phyloP scores from a whole-genome alignment of 73 alveolate species.

The Durusdinium trenchii region DNA sequence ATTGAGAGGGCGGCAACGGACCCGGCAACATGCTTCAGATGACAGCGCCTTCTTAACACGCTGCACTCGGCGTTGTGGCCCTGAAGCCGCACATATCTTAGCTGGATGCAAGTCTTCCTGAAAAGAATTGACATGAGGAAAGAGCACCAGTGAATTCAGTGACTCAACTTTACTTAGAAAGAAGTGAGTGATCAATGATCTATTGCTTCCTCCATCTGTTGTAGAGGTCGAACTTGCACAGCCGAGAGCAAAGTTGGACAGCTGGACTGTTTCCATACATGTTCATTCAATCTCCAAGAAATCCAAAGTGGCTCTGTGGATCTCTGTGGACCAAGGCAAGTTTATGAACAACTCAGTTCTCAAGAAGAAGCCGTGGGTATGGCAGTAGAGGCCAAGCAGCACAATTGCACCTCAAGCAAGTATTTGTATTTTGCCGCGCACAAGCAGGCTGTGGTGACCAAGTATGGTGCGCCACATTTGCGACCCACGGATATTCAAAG shows the following conservation, averaged over 20 bases:
- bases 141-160: no score
- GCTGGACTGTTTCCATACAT: neutral
- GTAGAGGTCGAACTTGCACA: neutral
- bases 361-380: constrained; percentile 29
- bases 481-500: constrained; percentile 84
- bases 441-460: constrained; percentile 72
- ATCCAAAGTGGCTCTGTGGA: neutral
- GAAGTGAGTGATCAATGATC: no score
- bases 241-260: neutral
- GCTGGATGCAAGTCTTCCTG: no score
- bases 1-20: neutral
- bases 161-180: no score
- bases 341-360: neutral
- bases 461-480: constrained; percentile 88
- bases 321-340: constrained; percentile 3
- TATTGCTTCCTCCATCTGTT: no score
- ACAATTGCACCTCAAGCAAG: neutral
- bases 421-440: neutral
- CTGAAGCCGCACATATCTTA: neutral
- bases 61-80: constrained; percentile 70
- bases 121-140: no score
- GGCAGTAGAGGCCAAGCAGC: constrained; percentile 59
- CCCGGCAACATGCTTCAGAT: neutral
- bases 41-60: constrained; percentile 66
- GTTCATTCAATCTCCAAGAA: no score